phyloP scores from a whole-genome alignment of 352 stramenopile genomes.

The Phytopythium vexans region DNA sequence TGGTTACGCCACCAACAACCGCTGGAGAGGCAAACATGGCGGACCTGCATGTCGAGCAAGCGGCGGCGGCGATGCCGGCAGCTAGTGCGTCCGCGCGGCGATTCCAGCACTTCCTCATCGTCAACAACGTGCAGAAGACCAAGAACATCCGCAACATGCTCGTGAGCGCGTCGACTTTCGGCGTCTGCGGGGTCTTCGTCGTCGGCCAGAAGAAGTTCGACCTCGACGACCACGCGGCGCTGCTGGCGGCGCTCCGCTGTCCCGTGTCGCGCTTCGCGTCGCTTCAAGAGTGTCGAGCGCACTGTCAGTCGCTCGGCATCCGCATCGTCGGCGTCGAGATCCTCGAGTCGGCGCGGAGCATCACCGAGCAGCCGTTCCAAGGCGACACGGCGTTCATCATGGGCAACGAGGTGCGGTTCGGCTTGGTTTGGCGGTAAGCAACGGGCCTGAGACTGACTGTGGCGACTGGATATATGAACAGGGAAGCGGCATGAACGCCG shows the following conservation, averaged over 20 bases:
- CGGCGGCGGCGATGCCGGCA: too few species aligned
- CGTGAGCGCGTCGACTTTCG: conserved; percentile 80
- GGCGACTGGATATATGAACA: conserved; percentile 11
- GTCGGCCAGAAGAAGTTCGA: conserved; percentile 87
- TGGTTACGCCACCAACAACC: too few species aligned
- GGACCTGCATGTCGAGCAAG: too few species aligned
- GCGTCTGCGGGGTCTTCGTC: conserved; percentile 79
- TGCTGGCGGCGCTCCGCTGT: conserved; percentile 42
- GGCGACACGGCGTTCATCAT: conserved; percentile 92
- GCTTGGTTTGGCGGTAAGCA: not conserved
- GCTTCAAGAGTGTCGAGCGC: conserved; percentile 71
- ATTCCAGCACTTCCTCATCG: conserved; percentile 88
- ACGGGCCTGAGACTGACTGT: not conserved
- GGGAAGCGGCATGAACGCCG: conserved; percentile 90
- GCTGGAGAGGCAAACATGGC: too few species aligned
- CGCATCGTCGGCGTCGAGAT: conserved; percentile 94
- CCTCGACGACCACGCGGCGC: conserved; percentile 43
- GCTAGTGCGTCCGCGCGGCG: too few species aligned
- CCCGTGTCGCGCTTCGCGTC: conserved; percentile 70
- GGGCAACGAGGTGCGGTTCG: conserved; percentile 87
- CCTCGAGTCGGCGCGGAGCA: conserved; percentile 70
- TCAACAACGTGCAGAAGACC: conserved; percentile 93
- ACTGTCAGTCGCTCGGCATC: conserved; percentile 63
- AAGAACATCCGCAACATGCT: conserved; percentile 90
- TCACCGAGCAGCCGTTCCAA: conserved; percentile 69